These are phyloP conservation scores for Novymonas esmeraldas DNA, from an alignment of 208 protist genomes.

Conservation along the genomic window DNA sequence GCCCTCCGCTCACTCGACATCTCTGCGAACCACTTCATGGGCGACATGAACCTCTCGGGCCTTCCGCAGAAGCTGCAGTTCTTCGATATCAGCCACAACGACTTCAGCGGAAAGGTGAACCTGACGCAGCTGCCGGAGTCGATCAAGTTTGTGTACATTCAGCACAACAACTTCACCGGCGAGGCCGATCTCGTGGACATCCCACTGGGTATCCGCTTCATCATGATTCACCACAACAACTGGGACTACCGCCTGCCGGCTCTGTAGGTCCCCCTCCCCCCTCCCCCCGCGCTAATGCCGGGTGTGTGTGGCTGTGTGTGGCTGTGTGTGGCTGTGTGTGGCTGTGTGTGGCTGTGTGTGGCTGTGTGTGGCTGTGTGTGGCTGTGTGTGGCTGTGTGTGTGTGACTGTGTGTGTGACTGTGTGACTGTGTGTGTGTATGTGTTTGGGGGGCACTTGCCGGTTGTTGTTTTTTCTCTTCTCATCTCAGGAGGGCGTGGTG, in stretches of 20 bases:
- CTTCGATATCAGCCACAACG: constrained; percentile 46
- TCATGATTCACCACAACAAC: constrained; percentile 57
- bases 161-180: constrained; percentile 51
- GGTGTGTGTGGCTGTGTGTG: too few relatives aligned
- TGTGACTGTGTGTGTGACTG: neutral
- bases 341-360: too few relatives aligned
- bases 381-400: neutral
- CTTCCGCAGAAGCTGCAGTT: constrained; percentile 24
- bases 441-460: too few relatives aligned
- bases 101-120: constrained; percentile 34
- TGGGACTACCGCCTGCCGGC: constrained; percentile 49
- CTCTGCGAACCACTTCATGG: constrained; percentile 24
- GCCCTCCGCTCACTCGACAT: constrained; percentile 26
- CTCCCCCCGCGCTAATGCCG: too few relatives aligned
- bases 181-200: constrained; percentile 41
- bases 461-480: too few relatives aligned
- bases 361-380: too few relatives aligned
- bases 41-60: constrained; percentile 14
- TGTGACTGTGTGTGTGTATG: too few relatives aligned
- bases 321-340: too few relatives aligned
- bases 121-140: constrained; percentile 41
- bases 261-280: too few relatives aligned
- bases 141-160: constrained; percentile 37
- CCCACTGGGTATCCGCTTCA: constrained; percentile 36
- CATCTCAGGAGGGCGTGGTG: too few relatives aligned